phyloP scores from a whole-genome alignment of 352 stramenopile species.

The Phytophthora citricola region DNA sequence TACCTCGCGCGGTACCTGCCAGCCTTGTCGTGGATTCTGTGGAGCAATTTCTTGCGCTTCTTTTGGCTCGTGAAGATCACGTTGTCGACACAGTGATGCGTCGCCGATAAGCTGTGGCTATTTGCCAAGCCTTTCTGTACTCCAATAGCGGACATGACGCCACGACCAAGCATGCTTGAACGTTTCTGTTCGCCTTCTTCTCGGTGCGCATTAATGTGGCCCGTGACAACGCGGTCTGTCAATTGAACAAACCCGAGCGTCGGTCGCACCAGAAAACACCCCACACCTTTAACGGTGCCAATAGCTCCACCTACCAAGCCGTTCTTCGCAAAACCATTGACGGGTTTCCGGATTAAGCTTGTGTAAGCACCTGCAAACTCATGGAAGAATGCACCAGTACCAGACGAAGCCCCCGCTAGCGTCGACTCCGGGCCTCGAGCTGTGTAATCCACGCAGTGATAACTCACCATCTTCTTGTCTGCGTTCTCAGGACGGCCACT shows the following conservation, averaged over 20 bases:
- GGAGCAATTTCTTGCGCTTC: conserved; percentile 26
- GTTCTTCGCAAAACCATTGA: conserved; percentile 29
- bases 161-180: conserved; percentile 30
- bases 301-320: conserved; percentile 26
- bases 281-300: conserved; percentile 21
- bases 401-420: conserved; percentile 22
- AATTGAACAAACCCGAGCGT: conserved; percentile 40
- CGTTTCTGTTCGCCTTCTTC: conserved; percentile 35
- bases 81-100: conserved; percentile 27
- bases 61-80: conserved; percentile 31
- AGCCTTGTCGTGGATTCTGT: conserved; percentile 4
- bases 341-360: conserved; percentile 42
- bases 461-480: conserved; percentile 31
- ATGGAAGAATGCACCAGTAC: conserved; percentile 25
- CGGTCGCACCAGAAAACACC: conserved; percentile 37
- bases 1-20: conserved; percentile 18
- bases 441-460: conserved; percentile 47
- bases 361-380: conserved; percentile 50
- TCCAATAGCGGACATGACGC: conserved; percentile 31
- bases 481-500: conserved; percentile 27
- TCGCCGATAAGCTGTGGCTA: conserved; percentile 21
- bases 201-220: conserved; percentile 48
- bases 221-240: conserved; percentile 47
- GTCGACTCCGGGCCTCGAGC: conserved; percentile 39
- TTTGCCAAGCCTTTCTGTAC: conserved; percentile 24